Evolutionary conservation across 2,329 filamentous ascomycete species (phyloP).

Genomic region (Pestalotiopsis sp.): DNA sequence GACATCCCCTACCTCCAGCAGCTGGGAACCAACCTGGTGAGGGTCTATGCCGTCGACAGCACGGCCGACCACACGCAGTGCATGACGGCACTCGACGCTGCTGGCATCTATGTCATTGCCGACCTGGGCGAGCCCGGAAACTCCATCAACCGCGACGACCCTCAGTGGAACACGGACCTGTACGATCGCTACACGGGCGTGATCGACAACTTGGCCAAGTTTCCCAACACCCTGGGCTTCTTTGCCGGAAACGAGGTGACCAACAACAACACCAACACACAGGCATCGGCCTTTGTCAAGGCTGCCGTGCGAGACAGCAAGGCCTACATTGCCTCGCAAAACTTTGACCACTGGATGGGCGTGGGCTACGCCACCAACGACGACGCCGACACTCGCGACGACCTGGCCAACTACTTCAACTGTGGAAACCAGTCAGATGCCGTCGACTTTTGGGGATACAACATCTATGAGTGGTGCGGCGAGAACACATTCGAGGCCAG

Average conservation of each 20-base stretch:
- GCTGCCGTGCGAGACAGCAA: conserved; percentile 77
- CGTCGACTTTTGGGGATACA: conserved; percentile 83
- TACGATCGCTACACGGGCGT: conserved; percentile 71
- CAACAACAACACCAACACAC: conserved; percentile 71
- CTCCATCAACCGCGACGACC: conserved; percentile 69
- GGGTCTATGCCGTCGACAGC: conserved; percentile 73
- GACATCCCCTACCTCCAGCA: conserved; percentile 68
- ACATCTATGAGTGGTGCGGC: conserved; percentile 83
- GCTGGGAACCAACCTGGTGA: conserved; percentile 71
- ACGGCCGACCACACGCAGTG: conserved; percentile 64
- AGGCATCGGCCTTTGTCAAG: conserved; percentile 75
- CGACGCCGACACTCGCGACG: conserved; percentile 65
- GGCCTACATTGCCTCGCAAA: conserved; percentile 70
- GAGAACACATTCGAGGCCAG: conserved; percentile 62
- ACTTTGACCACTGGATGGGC: conserved; percentile 64
- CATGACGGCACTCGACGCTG: conserved; percentile 67
- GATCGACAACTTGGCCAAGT: conserved; percentile 66
- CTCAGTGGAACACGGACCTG: conserved; percentile 67
- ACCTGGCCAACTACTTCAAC: conserved; percentile 73
- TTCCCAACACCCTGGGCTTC: conserved; percentile 75
- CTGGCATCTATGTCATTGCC: conserved; percentile 74
- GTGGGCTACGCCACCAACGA: conserved; percentile 79
- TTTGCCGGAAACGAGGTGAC: conserved; percentile 80
- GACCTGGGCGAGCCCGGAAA: conserved; percentile 68
- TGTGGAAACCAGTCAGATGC: conserved; percentile 59